Evolutionary conservation across 1,284 basidiomycete genomes (phyloP).

Genomic region (Neolentinus lepideus): DNA sequence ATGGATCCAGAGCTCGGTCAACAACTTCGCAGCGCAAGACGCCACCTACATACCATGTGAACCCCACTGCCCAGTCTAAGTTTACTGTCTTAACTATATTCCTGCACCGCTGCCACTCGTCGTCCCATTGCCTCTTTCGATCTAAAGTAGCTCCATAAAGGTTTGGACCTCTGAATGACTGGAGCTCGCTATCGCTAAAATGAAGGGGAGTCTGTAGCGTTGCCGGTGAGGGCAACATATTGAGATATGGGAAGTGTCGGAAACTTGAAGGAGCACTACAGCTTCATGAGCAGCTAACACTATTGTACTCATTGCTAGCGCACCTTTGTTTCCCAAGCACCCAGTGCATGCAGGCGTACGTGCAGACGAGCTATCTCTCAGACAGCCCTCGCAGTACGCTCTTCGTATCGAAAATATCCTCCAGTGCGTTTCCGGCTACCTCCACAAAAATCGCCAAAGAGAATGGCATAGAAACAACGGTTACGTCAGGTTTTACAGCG

Average conservation of each 20-base stretch:
- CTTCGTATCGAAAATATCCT: slow-evolving; percentile 26
- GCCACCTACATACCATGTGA: slow-evolving; percentile 57
- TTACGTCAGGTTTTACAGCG: slow-evolving; percentile 41
- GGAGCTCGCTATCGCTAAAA: slow-evolving; percentile 57
- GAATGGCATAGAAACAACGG: slow-evolving; percentile 72
- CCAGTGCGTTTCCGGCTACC: slow-evolving; percentile 36
- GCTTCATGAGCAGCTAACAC: background rate
- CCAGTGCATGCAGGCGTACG: slow-evolving; percentile 70
- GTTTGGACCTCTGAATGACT: slow-evolving; percentile 69
- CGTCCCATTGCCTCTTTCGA: slow-evolving; percentile 48
- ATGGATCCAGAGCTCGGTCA: background rate
- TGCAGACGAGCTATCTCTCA: slow-evolving; percentile 65
- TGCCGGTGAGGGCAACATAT: slow-evolving; percentile 50
- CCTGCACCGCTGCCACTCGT: slow-evolving; percentile 51
- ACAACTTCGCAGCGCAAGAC: background rate
- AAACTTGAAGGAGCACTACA: slow-evolving; percentile 22
- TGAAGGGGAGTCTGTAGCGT: slow-evolving; percentile 72
- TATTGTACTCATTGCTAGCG: slow-evolving; percentile 1
- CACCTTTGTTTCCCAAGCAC: slow-evolving; percentile 31
- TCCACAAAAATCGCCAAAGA: slow-evolving; percentile 61
- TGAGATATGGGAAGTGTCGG: slow-evolving; percentile 56
- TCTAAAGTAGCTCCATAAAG: slow-evolving; percentile 67
- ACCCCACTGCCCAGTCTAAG: slow-evolving; percentile 36
- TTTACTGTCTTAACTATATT: slow-evolving; percentile 30
- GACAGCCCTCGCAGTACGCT: slow-evolving; percentile 34